These are phyloP conservation scores for Botrytis sinoallii DNA, from an alignment of 2,329 filamentous ascomycete species.

Conservation along the genomic window DNA sequence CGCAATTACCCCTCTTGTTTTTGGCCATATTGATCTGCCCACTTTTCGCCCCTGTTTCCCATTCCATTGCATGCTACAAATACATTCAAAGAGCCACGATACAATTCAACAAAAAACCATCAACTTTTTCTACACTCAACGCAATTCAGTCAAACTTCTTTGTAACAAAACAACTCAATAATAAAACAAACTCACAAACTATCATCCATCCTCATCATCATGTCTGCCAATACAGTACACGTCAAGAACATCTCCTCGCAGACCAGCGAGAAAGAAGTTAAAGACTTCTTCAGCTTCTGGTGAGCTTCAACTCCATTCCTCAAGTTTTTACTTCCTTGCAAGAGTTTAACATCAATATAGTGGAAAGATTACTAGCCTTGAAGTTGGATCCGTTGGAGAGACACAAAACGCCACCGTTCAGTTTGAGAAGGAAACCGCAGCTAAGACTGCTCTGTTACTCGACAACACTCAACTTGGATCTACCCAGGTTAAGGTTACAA, in stretches of 20 bases:
- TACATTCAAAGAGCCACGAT: conserved; percentile 8
- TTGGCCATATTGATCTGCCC: conserved; percentile 7
- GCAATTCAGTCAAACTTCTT: not conserved
- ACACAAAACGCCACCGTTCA: conserved; percentile 85
- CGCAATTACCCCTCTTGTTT: conserved; percentile 3
- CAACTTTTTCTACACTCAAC: not conserved
- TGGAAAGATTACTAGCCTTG: conserved; percentile 85
- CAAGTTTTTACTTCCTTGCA: not conserved
- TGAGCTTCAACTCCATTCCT: conserved; percentile 44
- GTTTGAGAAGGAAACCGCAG: conserved; percentile 95
- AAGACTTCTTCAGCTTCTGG: conserved; percentile 97
- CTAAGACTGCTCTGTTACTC: conserved; percentile 93
- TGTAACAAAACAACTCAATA: not conserved
- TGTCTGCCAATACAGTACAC: conserved; percentile 60
- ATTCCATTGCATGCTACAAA: conserved; percentile 11
- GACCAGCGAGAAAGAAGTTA: conserved; percentile 86
- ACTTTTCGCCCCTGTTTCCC: conserved; percentile 8
- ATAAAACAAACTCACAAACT: not conserved
- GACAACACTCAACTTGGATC: conserved; percentile 93
- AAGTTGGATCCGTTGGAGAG: conserved; percentile 65
- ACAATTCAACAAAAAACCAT: not conserved
- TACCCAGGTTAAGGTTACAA: conserved; percentile 75
- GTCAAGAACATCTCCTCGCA: conserved; percentile 83
- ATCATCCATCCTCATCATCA: conserved; percentile 17
- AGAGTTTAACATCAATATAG: conserved; percentile 45